A percentile compares a stretch with the other conserved stretches of the same genome.
These are phyloP conservation scores for Claviceps humidiphila DNA, from an alignment of 2,329 filamentous ascomycete genomes.

Conservation along the genomic window DNA sequence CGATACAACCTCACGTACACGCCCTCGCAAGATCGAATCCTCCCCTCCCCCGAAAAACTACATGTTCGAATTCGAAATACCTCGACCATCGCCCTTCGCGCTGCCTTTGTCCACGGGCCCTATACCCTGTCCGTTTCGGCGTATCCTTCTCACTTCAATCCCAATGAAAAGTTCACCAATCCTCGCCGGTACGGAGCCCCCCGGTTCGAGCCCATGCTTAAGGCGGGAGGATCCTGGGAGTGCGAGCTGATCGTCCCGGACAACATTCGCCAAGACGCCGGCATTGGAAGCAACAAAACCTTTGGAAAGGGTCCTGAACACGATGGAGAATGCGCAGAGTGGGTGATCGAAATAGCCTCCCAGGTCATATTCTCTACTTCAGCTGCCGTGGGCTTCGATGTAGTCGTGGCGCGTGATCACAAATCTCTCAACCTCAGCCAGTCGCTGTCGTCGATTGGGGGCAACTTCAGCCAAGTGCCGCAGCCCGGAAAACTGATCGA, in stretches of 20 bases:
- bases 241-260: conserved; percentile 71
- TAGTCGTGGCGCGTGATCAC: conserved; percentile 74
- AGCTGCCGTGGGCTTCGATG: conserved; percentile 76
- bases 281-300: conserved; percentile 28
- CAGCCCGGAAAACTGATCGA: conserved; percentile 64
- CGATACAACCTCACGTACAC: conserved; percentile 89
- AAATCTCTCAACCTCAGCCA: conserved; percentile 60
- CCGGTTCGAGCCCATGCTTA: conserved; percentile 91
- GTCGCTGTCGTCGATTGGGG: conserved; percentile 28
- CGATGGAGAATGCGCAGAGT: conserved; percentile 51
- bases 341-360: conserved; percentile 83
- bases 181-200: conserved; percentile 62
- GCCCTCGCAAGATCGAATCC: conserved; percentile 74
- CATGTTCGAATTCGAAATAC: conserved; percentile 86
- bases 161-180: conserved; percentile 63
- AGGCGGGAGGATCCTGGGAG: conserved; percentile 80
- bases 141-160: conserved; percentile 72
- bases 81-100: conserved; percentile 76
- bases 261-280: conserved; percentile 54
- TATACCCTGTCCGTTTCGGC: conserved; percentile 83
- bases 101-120: conserved; percentile 90
- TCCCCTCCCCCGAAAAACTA: conserved; percentile 70
- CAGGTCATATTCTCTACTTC: conserved; percentile 90
- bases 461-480: conserved; percentile 33
- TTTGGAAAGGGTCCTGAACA: conserved; percentile 33